A percentile compares a stretch with the other conserved stretches of the same genome.
These are phyloP conservation scores for Myxozyma vanderwaltii DNA, from an alignment of 805 yeast genomes.

Conservation along the genomic window DNA sequence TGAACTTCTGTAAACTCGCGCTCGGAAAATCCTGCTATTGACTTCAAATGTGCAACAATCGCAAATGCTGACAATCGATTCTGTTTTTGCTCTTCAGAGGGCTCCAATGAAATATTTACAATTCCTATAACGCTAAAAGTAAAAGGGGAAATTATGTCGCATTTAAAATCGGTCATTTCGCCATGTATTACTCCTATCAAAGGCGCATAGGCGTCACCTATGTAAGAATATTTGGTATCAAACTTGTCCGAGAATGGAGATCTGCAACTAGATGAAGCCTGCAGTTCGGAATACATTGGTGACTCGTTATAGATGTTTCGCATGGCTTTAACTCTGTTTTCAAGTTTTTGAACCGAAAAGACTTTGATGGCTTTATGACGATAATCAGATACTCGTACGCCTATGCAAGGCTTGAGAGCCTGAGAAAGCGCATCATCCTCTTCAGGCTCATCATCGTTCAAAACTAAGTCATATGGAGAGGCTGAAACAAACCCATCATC, in stretches of 20 bases:
- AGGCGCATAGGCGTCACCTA: constrained; percentile 30
- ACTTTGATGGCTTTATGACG: constrained; percentile 22
- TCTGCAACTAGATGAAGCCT: not conserved
- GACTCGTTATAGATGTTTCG: constrained; percentile 24
- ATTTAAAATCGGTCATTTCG: constrained; percentile 4
- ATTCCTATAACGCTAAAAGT: constrained; percentile 34
- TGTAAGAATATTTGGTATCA: constrained; percentile 9
- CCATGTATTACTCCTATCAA: constrained; percentile 15
- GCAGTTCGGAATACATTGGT: constrained; percentile 22
- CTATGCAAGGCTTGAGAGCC: constrained; percentile 32
- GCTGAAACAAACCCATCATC: constrained; percentile 21
- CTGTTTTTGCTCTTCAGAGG: constrained; percentile 1
- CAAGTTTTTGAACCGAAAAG: constrained; percentile 29
- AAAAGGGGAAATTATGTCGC: constrained; percentile 36
- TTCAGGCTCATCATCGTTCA: constrained; percentile 30
- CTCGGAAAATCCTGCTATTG: constrained; percentile 33
- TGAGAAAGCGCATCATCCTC: constrained; percentile 17
- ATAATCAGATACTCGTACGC: constrained; percentile 34
- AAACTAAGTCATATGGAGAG: constrained; percentile 30
- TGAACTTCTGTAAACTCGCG: constrained; percentile 36
- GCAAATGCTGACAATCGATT: constrained; percentile 8
- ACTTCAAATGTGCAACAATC: constrained; percentile 17
- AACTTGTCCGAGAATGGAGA: constrained; percentile 15
- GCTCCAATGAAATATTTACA: constrained; percentile 17
- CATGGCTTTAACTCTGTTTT: constrained; percentile 17